Base-by-base conservation (phyloP, 1,284 basidiomycete genomes). In the Pterula multifida region DNA sequence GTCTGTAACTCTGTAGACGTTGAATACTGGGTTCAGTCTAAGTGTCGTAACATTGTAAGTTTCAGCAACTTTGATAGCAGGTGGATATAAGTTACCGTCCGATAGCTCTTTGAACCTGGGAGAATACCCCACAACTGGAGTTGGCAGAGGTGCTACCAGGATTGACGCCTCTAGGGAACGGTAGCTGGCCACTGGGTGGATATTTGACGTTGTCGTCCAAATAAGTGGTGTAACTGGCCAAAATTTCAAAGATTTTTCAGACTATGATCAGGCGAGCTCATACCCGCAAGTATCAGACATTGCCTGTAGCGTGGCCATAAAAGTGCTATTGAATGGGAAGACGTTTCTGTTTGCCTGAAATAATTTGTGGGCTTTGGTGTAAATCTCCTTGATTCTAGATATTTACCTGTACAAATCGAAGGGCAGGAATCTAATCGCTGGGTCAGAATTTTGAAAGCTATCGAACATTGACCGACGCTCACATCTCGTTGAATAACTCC, bases 1-100 rank as follows among this genome's bases (percentile, higher is more conserved):
- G 60, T 84, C 81, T 61, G 85, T 83, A 49, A 87, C 80, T 26
- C 80, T 71, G 60, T 88, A 88, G 4, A 85, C 71, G 58, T 90
- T 72, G 65, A 88, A 89, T 1, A 80, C 85, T 0, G 84, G 85
- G 59, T 89, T 86, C 54, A 82, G 64, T 6, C 28, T 32, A 15
- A 15, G 28, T 15, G 28, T 6, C 15, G 28, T 32, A 32, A 6
- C n/a, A n/a, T n/a, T n/a, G n/a, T n/a, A n/a, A n/a, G n/a, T n/a
- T n/a, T n/a, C n/a, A n/a, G n/a, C n/a, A n/a, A n/a, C n/a, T n/a
- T n/a, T n/a, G n/a, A n/a, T n/a, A n/a, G n/a, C n/a, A n/a, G n/a
- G n/a, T n/a, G n/a, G n/a, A n/a, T n/a, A n/a, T 6, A 32, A 32
- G 6, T 6, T 6, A 32, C 28, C 28, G 28, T 32, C 28, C 28